Evolutionary conservation across 257 asterid genomes (phyloP), one percentile per base, ranked within the genome.

Genomic region (Gentiana dahurica): DNA sequence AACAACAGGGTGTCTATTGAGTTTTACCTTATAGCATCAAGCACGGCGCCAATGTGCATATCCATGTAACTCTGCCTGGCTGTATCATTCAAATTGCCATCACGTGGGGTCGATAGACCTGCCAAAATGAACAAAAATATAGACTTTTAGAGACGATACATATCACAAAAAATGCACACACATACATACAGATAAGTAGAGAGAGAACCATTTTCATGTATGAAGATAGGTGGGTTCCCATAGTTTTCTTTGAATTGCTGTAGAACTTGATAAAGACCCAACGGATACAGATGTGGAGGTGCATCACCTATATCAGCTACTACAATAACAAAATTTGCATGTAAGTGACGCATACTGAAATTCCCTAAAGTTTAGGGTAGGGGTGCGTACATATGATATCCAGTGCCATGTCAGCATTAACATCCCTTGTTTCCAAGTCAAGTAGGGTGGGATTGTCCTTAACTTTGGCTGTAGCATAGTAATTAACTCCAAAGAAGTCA

Each of bases 171-270:
- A 2, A 41, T 37, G 38, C 46, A 49, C 2, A 59, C 4, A 59
- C 4, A 35, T 36, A 48, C 49, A 62, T 48, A 10, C 56, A 41
- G 52, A 49, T 67, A 44, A 60, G 41, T 57, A 57, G 62, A 60
- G 66, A 54, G 68, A 45, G 54, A 56, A 76, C 89, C 81, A 46
- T 81, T 81, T 69, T 81, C 89, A 2, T 81, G 89, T 66, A 81
- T 52, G 61, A 68, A 81, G 36, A 76, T 24, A 9, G 79, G 71
- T 2, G 76, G 81, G 58, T 78, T 76, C 8, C 70, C 81, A 60
- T 78, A 81, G 41, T 33, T 66, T 50, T 65, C 58, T 37, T 81
- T 81, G 3, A 81, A 12, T 54, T 78, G 67, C 63, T 76, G 76
- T 8, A 81, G 75, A 55, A 66, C 51, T 46, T 44, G 58, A 35